Base-by-base conservation (phyloP, 2,329 filamentous ascomycete species). In the Metarhizium album region DNA sequence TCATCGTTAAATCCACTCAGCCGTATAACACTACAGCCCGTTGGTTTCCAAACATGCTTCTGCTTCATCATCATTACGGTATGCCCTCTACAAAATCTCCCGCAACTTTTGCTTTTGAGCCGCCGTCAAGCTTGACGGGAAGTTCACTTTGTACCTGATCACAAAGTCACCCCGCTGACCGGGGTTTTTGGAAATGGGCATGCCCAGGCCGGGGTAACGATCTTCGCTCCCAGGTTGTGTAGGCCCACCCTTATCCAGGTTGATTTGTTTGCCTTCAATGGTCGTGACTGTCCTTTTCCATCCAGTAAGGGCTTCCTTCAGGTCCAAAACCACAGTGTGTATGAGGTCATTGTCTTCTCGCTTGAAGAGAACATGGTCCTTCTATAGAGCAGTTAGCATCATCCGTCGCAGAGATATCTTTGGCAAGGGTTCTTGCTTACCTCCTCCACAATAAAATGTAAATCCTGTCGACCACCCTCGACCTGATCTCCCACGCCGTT, bases 401-500 rank as follows among this genome's bases (percentile, higher is more conserved):
- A 38, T 31, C 23, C 20, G 9, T 8, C 14, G 3, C 2, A 18
- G 20, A 11, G 14, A 7, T 5, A 4, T 23, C 14, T 20, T 9
- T 18, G 31, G 22, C 23, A 11, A 14, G 2, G 27, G 6, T 16
- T 13, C 3, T 49, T 50, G n/a, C 83, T 74, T 80, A 90, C 89
- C 84, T 96, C 91, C 68, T 90, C 86, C 22, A 98, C 80, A 52
- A 98, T 85, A 61, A 98, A 95, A 67, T 96, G 90, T 48, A 98
- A 70, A 68, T 98, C 93, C 67, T 98, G 93, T 53, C 90, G 87
- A 14, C 91, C 91, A 42, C 93, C 93, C 64, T 97, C 93, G 54
- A 95, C 90, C 67, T 97, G 90, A 68, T 98, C 93, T 11, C 93
- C 93, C n/a, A 98, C 90, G 42, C 91, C 90, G 63, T 87, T 87